Percentiles rank a stretch among this genome's conserved stretches.
Conservation (phyloP, 176 grass and related monocot species). For the Dendrocalamus sinicus region DNA sequence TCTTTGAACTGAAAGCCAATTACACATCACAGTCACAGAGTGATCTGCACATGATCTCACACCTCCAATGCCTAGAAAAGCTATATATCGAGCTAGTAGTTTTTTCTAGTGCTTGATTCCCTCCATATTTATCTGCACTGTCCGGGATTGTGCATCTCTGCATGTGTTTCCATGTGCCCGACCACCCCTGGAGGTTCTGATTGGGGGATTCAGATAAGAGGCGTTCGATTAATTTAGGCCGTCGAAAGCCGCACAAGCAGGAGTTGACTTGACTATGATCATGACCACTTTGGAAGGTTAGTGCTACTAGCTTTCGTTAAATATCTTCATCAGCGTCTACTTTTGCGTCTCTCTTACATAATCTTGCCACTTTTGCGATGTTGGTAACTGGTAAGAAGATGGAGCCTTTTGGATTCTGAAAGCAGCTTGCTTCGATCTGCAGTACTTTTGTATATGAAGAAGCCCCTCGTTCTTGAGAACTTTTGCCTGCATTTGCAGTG, state of each 20-base stretch:
- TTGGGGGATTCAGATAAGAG: slow-evolving; percentile 22
- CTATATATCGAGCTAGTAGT: not conserved
- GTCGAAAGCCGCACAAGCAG: slow-evolving; percentile 44
- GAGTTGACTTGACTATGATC: slow-evolving; percentile 37
- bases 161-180: slow-evolving; percentile 22
- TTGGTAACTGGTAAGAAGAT: slow-evolving; percentile 35
- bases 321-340: not conserved
- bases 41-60: too few relatives aligned
- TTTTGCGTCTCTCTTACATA: slow-evolving; percentile 25
- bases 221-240: slow-evolving; percentile 14
- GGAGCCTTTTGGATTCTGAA: slow-evolving; percentile 5
- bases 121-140: not conserved
- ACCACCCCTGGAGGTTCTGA: slow-evolving; percentile 18
- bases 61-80: not conserved
- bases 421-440: slow-evolving; percentile 10
- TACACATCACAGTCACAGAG: too few relatives aligned
- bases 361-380: slow-evolving; percentile 17
- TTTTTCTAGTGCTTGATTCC: not conserved
- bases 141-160: not conserved
- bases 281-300: slow-evolving; percentile 8
- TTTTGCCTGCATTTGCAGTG: slow-evolving; percentile 20
- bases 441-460: slow-evolving; percentile 7
- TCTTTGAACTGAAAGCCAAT: too few relatives aligned
- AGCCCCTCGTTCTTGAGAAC: slow-evolving; percentile 11
- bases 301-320: not conserved